Base-by-base conservation (phyloP, 2,329 filamentous ascomycete species). In the Sphaerulina musiva region DNA sequence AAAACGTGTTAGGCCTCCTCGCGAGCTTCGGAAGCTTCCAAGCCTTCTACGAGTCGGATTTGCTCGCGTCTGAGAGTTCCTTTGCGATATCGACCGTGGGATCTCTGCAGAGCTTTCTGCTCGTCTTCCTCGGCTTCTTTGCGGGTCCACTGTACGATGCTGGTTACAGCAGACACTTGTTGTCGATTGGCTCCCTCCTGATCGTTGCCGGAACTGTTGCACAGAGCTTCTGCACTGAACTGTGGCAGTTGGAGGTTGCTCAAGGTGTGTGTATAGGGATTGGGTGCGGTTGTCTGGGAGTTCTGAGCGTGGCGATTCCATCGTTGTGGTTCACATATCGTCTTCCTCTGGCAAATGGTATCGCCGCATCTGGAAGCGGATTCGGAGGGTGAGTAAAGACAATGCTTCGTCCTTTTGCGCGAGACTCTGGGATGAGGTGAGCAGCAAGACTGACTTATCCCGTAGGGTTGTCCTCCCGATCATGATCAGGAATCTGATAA, bases 1-100 rank as follows among this genome's bases (percentile, higher is more conserved):
- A 20, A 1, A 20, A 20, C 20, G 20, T 20, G 2, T 20, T 40
- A 55, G 53, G 53, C 14, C 44, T 74, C 23, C 67, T 74, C 36
- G 73, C 74, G 54, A 72, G 71, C 0, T 75, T 72, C 47, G 73
- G 73, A 12, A 70, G 66, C n/a, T 76, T 72, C 55, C 71, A 75
- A 55, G 67, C 73, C 1, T 74, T 71, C 62, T 76, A 75, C 58
- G 66, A 73, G 52, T 64, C 64, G 10, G 61, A 62, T 3, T 63
- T 75, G 9, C 67, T 76, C 10, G 46, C 59, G 1, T 53, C 55
- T 11, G 65, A 67, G 2, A 66, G 55, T 3, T 64, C 74, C 2
- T 73, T 70, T 2, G 58, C 67, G 4, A 74, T 76, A 42, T 70
- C 72, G 17, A 75, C 72, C 71, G 72, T 76, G 46, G 73, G 73